These are phyloP conservation scores for Vanrija sp. DNA, from an alignment of 1,284 basidiomycete species.

Conservation along the genomic window DNA sequence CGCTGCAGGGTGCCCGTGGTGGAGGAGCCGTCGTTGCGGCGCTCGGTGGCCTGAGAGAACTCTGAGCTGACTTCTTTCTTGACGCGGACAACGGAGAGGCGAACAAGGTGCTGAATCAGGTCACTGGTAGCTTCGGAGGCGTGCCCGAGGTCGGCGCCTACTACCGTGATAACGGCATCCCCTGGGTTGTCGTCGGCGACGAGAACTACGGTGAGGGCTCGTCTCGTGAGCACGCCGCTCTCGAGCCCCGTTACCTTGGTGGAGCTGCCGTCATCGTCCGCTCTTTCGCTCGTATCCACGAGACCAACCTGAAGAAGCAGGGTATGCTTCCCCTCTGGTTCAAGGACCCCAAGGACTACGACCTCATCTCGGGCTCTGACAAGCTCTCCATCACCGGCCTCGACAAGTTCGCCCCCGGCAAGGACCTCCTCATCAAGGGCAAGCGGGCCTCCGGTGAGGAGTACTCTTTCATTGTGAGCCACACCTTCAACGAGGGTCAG, in stretches of 20 bases:
- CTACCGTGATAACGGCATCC: constrained; percentile 85
- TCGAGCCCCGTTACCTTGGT: constrained; percentile 95
- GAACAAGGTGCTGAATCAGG: constrained; percentile 81
- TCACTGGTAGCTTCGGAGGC: constrained; percentile 74
- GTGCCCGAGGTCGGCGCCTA: constrained; percentile 80
- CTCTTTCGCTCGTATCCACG: constrained; percentile 96
- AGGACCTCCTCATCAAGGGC: constrained; percentile 72
- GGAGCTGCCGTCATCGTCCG: constrained; percentile 92
- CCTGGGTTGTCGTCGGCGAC: constrained; percentile 92
- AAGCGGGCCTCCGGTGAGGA: constrained; percentile 77
- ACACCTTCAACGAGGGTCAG: constrained; percentile 61
- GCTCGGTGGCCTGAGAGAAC: too few species aligned
- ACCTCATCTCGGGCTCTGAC: constrained; percentile 77
- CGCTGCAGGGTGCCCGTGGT: too few species aligned
- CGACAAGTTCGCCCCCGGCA: constrained; percentile 76
- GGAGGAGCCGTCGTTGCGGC: too few species aligned
- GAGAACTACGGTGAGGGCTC: constrained; percentile 98
- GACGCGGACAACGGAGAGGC: constrained; percentile 92
- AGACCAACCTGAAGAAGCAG: neutral
- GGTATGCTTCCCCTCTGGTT: constrained; percentile 63
- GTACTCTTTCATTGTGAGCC: constrained; percentile 55
- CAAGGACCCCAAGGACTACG: constrained; percentile 81
- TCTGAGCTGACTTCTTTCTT: too few species aligned
- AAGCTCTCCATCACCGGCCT: constrained; percentile 79
- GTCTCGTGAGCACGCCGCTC: constrained; percentile 94